Base-by-base conservation (phyloP, 495 filamentous ascomycete genomes). In the Aspergillus carlsbadensis region DNA sequence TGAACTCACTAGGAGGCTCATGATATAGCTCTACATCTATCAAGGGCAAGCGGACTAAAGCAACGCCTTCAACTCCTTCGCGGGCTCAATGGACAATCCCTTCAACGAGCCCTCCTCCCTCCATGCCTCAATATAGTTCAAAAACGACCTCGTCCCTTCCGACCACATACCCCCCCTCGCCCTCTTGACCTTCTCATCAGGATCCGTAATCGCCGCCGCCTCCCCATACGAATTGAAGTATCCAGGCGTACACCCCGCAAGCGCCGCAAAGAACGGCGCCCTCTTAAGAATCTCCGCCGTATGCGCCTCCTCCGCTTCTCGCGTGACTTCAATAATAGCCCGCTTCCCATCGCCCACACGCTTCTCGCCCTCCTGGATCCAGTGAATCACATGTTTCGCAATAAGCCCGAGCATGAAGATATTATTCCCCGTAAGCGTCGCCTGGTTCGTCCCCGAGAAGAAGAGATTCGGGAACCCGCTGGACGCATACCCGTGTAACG, bases 381-480 rank as follows among this genome's bases (percentile, higher is more conserved):
- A 7, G 11, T 20, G 7, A 11, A 42, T 21, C 18, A 56, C 47
- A 31, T 56, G 52, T 17, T 47, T 33, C 15, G 29, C 52, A 6
- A 37, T 45, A 3, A 46, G n/a, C 10, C 35, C 34, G 13, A 46
- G 31, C 17, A 34, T 46, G 43, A 46, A 45, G 10, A 78, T 68
- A 33, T 79, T 47, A 58, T 79, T 62, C 31, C 29, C 41, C 15
- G 41, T 46, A 4, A 56, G 22, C 0, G 41, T 45, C 4, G 52
- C 41, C 42, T 47, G n/a, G 21, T 63, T 72, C 10, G 37, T 29
- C 10, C 50, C 50, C 15, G 26, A 41, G 22, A 41, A 33, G 22
- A 42, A 52, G 2, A 52, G 22, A 17, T 52, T 52, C 21, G 37
- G 37, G 21, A 52, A 52, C 6, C 39, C 50, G 14, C 14, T 26